A percentile compares a stretch with the other conserved stretches of the same genome.
Evolutionary conservation across 352 stramenopile genomes (phyloP).

Genomic region (Halophytophthora batemanensis): DNA sequence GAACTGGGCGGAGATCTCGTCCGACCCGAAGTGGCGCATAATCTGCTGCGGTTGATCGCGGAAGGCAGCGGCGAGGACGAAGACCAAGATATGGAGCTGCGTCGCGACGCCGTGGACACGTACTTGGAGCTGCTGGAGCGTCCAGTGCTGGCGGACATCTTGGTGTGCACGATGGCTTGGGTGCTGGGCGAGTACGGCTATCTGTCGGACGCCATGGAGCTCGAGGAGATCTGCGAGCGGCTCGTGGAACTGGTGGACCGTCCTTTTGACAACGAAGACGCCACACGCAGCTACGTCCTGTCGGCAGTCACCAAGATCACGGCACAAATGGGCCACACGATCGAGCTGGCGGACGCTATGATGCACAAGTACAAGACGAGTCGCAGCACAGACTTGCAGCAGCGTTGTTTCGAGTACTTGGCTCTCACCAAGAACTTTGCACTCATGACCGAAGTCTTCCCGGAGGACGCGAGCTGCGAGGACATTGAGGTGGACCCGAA

Average conservation of each 20-base stretch:
- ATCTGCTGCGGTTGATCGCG: conserved; percentile 97
- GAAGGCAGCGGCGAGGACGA: conserved; percentile 97
- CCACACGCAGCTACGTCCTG: conserved; percentile 95
- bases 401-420: conserved; percentile 99
- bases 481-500: conserved; percentile 95
- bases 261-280: conserved; percentile 82
- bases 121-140: conserved; percentile 96
- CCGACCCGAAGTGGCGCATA: conserved; percentile 95
- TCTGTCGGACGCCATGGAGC: conserved; percentile 89
- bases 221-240: conserved; percentile 94
- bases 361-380: conserved; percentile 97
- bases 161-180: conserved; percentile 98
- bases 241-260: conserved; percentile 93
- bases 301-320: conserved; percentile 98
- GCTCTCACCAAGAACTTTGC: conserved; percentile 90
- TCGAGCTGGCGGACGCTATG: conserved; percentile 89
- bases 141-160: conserved; percentile 92
- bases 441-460: conserved; percentile 91
- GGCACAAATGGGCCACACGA: conserved; percentile 91
- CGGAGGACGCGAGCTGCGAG: conserved; percentile 96
- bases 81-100: conserved; percentile 94
- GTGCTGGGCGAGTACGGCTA: conserved; percentile 99
- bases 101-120: conserved; percentile 95
- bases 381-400: conserved; percentile 95
- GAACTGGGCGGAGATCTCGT: conserved; percentile 96